Conservation (phyloP, 371 early-diverging fungal genomes). For the Mucor lusitanicus region DNA sequence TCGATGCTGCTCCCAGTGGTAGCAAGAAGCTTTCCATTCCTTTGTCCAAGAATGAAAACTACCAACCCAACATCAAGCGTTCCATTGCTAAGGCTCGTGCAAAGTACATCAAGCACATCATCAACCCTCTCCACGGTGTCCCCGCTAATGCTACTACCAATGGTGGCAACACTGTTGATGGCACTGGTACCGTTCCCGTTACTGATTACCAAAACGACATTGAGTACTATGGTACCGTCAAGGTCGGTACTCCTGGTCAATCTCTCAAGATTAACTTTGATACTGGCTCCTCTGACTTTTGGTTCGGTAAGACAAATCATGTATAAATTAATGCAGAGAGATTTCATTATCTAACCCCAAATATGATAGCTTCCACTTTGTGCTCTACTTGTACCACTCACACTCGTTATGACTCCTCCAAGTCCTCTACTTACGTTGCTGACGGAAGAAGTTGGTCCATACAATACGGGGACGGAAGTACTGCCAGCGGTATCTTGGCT, state of each 20-base stretch:
- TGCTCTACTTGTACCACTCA: slow-evolving; percentile 38
- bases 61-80: slow-evolving; percentile 19
- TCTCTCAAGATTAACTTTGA: slow-evolving; percentile 69
- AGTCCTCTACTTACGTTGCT: slow-evolving; percentile 46
- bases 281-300: slow-evolving; percentile 74
- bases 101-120: slow-evolving; percentile 19
- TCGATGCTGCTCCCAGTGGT: slow-evolving; percentile 13
- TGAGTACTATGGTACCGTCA: slow-evolving; percentile 60
- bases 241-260: slow-evolving; percentile 73
- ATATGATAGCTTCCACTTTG: slow-evolving; percentile 32
- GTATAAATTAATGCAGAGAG: neutral
- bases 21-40: slow-evolving; percentile 15
- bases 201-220: slow-evolving; percentile 25
- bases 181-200: slow-evolving; percentile 18
- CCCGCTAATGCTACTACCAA: neutral
- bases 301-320: slow-evolving; percentile 43
- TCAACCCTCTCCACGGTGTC: neutral
- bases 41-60: slow-evolving; percentile 20
- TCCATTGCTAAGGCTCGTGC: slow-evolving; percentile 15
- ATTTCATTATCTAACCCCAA: neutral
- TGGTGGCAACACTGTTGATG: slow-evolving; percentile 5
- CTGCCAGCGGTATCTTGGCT: slow-evolving; percentile 37
- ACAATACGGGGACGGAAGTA: slow-evolving; percentile 53
- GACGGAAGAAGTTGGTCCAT: slow-evolving; percentile 48
- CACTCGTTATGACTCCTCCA: slow-evolving; percentile 42